Percentiles rank a stretch among this genome's conserved stretches.
These are phyloP conservation scores for Amanita rubescens DNA, from an alignment of 768 basidiomycete species.

Conservation along the genomic window DNA sequence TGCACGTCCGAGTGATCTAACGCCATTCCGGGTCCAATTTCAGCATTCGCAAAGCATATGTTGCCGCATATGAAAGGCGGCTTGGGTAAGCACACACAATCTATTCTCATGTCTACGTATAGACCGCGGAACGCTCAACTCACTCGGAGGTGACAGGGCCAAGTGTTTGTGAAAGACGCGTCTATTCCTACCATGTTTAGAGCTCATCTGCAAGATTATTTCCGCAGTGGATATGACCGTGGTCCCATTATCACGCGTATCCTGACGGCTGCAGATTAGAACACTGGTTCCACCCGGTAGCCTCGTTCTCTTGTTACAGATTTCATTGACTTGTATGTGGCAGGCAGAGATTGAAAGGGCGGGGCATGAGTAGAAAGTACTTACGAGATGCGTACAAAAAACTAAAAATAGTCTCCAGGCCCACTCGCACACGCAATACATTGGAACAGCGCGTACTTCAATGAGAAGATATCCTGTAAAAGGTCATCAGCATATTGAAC, in stretches of 20 bases:
- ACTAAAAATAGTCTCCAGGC: no score
- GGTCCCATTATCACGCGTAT: constrained; percentile 63
- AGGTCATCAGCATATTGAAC: no score
- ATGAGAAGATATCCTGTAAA: no score
- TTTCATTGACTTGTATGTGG: no score
- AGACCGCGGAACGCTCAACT: constrained; percentile 98
- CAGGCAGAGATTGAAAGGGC: no score
- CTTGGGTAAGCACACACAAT: constrained; percentile 65
- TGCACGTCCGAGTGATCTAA: background rate
- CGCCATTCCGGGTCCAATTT: constrained; percentile 61
- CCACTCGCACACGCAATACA: no score
- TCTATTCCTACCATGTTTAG: constrained; percentile 71
- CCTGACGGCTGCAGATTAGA: constrained; percentile 59
- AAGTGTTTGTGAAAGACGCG: constrained; percentile 83
- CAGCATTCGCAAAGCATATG: constrained; percentile 77
- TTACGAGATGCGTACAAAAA: no score
- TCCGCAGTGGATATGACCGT: constrained; percentile 88
- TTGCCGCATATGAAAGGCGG: constrained; percentile 85
- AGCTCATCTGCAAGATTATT: constrained; percentile 82
- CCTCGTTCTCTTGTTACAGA: no score
- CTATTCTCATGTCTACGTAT: background rate
- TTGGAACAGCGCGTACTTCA: no score
- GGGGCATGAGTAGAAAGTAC: no score
- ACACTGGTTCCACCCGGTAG: constrained; percentile 93
- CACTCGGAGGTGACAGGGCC: constrained; percentile 66